These are phyloP conservation scores for Stephania japonica DNA, from an alignment of 164 flowering plant genomes.

Conservation along the genomic window DNA sequence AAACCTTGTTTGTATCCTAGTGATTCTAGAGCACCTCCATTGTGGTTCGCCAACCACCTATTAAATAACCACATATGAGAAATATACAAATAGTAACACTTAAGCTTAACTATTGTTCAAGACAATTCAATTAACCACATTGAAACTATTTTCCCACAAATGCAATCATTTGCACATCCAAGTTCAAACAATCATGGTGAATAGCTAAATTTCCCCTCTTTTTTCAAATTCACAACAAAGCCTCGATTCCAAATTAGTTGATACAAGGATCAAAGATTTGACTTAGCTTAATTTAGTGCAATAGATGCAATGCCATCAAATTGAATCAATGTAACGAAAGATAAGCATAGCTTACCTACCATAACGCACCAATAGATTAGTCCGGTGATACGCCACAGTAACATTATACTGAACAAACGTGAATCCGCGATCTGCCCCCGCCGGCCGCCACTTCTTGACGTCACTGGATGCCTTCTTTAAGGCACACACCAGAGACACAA, in stretches of 20 bases:
- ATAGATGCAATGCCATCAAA: background rate
- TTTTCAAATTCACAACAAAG: too few relatives aligned
- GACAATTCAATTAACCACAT: background rate
- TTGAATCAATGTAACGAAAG: background rate
- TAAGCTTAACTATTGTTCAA: background rate
- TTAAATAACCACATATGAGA: conserved; percentile 10
- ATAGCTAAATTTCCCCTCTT: too few relatives aligned
- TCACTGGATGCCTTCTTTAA: conserved; percentile 53
- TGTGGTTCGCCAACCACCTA: conserved; percentile 70
- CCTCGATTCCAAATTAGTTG: too few relatives aligned
- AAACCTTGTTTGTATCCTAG: conserved; percentile 86
- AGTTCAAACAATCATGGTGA: too few relatives aligned
- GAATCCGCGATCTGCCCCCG: conserved; percentile 89
- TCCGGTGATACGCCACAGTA: conserved; percentile 90
- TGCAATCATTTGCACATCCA: too few relatives aligned
- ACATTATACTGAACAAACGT: conserved; percentile 79
- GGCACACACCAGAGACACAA: conserved; percentile 85
- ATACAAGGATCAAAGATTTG: too few relatives aligned
- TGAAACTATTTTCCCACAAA: too few relatives aligned
- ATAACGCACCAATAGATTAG: conserved; percentile 90
- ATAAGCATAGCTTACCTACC: conserved; percentile 71
- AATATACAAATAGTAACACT: background rate
- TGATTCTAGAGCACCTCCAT: conserved; percentile 67
- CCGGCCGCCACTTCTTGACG: conserved; percentile 93
- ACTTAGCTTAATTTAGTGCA: too few relatives aligned